Evolutionary conservation across 768 basidiomycete genomes (phyloP), one percentile per base, ranked within the genome.

Genomic region (Suillus weaverae): DNA sequence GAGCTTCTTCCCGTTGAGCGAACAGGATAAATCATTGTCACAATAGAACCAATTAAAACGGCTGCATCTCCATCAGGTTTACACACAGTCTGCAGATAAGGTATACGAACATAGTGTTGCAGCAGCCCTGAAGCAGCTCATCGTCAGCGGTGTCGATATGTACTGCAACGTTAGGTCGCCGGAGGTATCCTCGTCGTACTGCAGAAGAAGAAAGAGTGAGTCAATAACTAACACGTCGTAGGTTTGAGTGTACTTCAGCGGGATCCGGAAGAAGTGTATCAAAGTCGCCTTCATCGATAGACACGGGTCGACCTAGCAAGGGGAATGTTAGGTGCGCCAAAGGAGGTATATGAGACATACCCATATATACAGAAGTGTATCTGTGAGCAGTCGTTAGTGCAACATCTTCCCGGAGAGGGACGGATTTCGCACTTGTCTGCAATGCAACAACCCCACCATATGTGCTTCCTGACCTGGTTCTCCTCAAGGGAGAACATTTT

Each of bases 401-500:
- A 43, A 48, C 30, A 36, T 26, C 43, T 22, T 46, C 32, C 64
- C 41, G 44, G 30, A 59, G 22, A 57, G 48, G 65, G n/a, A 62
- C 38, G 53, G 68, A 66, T 39, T 30, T 63, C 83, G 38, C 67
- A 91, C 90, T 89, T 84, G 70, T 94, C 90, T 50, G 86, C 85
- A 50, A 88, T 77, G 69, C 85, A 84, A 71, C 90, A 92, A 18
- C 83, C 81, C 89, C 90, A 92, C 91, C 91, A 94, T 50, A 92
- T 89, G 68, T 91, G 89, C 59, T 86, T 85, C 66, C 91, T 83
- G 5, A 82, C 84, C 73, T 92, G 89, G 35, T 84, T 86, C 73
- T 93, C 92, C 69, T 86, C 82, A 16, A 77, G 72, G 10, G 84
- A 84, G 68, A 93, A 91, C 41, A 93, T 73, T 63, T 82, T 81